phyloP scores from a whole-genome alignment of 225 moss, liverwort and hornwort genomes.

The Thuidium tamariscinum region DNA sequence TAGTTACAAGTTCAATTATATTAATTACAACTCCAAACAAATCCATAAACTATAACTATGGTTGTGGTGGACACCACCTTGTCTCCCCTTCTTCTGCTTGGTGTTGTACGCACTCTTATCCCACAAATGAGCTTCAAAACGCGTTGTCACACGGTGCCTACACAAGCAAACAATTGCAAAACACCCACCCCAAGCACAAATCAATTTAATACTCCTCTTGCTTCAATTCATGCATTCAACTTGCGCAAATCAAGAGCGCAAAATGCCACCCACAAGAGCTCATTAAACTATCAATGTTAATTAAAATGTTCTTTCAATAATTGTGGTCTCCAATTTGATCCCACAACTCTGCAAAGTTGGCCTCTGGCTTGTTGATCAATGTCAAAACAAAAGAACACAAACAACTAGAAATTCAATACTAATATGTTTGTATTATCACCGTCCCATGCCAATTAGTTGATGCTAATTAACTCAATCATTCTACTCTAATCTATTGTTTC shows the following conservation, averaged over 20 bases:
- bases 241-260: background rate
- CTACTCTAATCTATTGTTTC: too few relatives aligned
- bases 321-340: background rate
- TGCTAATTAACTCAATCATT: background rate
- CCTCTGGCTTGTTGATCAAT: background rate
- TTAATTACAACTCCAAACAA: background rate
- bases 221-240: too few relatives aligned
- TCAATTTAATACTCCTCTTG: too few relatives aligned
- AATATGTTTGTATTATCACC: background rate
- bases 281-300: background rate
- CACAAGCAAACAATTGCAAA: background rate
- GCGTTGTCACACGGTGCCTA: conserved; percentile 11
- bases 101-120: conserved; percentile 17
- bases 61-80: background rate
- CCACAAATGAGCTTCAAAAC: conserved; percentile 47
- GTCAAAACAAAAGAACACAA: background rate
- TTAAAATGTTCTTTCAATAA: too few relatives aligned
- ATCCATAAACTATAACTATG: background rate
- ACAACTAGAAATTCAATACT: background rate
- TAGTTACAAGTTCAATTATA: background rate
- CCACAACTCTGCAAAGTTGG: background rate
- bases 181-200: background rate
- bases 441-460: background rate
- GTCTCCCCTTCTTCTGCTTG: conserved; percentile 18
- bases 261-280: background rate